These are phyloP conservation scores for Rhizopogon sp. DNA, from an alignment of 768 basidiomycete genomes.

Conservation along the genomic window DNA sequence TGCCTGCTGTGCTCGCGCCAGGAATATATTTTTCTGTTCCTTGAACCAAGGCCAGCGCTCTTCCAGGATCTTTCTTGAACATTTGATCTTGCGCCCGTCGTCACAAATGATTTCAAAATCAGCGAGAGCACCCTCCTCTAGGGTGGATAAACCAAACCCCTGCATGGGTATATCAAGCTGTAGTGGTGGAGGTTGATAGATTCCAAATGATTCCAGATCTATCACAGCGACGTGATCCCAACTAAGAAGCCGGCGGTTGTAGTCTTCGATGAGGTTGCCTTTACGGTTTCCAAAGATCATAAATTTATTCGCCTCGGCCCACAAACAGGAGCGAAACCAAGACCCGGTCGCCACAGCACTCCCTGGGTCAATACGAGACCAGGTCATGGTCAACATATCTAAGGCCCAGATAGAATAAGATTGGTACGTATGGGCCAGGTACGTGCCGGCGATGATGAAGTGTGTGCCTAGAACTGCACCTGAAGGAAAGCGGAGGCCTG, in stretches of 20 bases:
- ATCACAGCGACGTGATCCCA: conserved; percentile 92
- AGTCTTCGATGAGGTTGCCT: conserved; percentile 88
- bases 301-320: conserved; percentile 80
- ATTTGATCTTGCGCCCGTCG: conserved; percentile 78
- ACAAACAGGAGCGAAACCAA: conserved; percentile 91
- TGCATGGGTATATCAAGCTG: conserved; percentile 70
- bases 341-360: conserved; percentile 82
- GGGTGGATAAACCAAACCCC: conserved; percentile 75
- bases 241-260: conserved; percentile 83
- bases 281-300: conserved; percentile 87
- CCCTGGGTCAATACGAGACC: conserved; percentile 87
- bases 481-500: conserved; percentile 93
- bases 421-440: conserved; percentile 90
- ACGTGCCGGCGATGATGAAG: conserved; percentile 93
- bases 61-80: conserved; percentile 80
- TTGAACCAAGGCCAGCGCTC: conserved; percentile 97
- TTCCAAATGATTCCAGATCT: conserved; percentile 91
- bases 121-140: conserved; percentile 76
- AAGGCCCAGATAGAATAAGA: conserved; percentile 97
- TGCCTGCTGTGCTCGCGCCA: conserved; percentile 50
- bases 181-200: conserved; percentile 81
- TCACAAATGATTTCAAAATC: conserved; percentile 94
- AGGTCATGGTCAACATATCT: conserved; percentile 75
- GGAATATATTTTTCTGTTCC: conserved; percentile 56
- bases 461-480: conserved; percentile 88